Evolutionary conservation across 257 asterid genomes (phyloP).

Genomic region (Eucommia ulmoides): DNA sequence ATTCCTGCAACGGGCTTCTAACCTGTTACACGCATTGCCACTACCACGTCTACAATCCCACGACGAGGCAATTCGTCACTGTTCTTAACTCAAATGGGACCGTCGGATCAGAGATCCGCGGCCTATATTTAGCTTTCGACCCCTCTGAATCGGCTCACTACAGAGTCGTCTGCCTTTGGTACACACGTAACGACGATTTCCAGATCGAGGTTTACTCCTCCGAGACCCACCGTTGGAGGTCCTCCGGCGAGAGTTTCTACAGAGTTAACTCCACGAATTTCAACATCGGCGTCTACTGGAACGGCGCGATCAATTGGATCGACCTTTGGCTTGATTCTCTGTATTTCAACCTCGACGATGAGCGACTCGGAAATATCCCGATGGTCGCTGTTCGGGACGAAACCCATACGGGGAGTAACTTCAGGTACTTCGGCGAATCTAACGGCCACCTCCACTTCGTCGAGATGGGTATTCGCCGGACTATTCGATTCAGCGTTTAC

Average conservation of each 20-base stretch:
- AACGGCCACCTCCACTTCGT: slow-evolving; percentile 19
- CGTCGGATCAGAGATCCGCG: slow-evolving; percentile 1
- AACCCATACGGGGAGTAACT: neutral
- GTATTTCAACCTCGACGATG: slow-evolving; percentile 12
- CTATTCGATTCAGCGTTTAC: slow-evolving; percentile 13
- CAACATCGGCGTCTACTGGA: slow-evolving; percentile 16
- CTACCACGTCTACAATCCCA: slow-evolving; percentile 26
- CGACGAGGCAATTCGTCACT: slow-evolving; percentile 9
- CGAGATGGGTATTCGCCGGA: neutral
- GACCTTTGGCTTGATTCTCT: neutral
- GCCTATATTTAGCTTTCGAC: slow-evolving; percentile 25
- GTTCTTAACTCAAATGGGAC: slow-evolving; percentile 13
- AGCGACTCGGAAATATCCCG: slow-evolving; percentile 4
- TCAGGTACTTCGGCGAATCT: slow-evolving; percentile 26
- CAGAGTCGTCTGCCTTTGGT: slow-evolving; percentile 18
- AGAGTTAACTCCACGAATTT: neutral
- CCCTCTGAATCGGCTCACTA: slow-evolving; percentile 14
- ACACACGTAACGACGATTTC: neutral
- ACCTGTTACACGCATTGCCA: slow-evolving; percentile 5
- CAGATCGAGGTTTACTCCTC: slow-evolving; percentile 25
- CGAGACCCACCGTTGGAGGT: slow-evolving; percentile 21
- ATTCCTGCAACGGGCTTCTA: slow-evolving; percentile 32
- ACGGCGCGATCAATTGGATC: slow-evolving; percentile 18
- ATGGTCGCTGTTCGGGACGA: slow-evolving; percentile 4
- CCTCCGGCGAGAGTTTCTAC: slow-evolving; percentile 11